phyloP scores from a whole-genome alignment of 2,329 filamentous ascomycete genomes.

The Penicillium janthinellum region DNA sequence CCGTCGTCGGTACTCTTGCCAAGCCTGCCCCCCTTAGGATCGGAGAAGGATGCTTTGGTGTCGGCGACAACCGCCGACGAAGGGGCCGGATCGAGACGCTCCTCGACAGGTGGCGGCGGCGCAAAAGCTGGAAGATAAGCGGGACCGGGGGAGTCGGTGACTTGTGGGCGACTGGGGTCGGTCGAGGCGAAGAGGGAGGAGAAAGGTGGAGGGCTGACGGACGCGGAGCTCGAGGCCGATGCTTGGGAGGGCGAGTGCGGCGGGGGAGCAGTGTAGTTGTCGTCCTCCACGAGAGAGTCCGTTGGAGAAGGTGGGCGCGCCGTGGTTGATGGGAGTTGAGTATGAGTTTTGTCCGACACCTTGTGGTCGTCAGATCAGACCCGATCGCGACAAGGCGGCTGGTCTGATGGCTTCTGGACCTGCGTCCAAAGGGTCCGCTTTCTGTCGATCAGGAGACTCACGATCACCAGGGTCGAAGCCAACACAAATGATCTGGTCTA shows the following conservation, averaged over 20 bases:
- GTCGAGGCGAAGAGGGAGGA: slow-evolving; percentile 61
- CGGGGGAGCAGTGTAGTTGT: slow-evolving; percentile 44
- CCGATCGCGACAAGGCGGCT: slow-evolving; percentile 20
- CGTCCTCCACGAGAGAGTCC: slow-evolving; percentile 45
- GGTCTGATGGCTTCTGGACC: slow-evolving; percentile 21
- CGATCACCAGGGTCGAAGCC: slow-evolving; percentile 6
- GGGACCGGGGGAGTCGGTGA: slow-evolving; percentile 52
- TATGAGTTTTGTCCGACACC: slow-evolving; percentile 35
- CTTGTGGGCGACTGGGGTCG: slow-evolving; percentile 41
- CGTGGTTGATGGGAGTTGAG: slow-evolving; percentile 43
- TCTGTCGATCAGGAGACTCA: slow-evolving; percentile 20
- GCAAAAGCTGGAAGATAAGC: slow-evolving; percentile 53
- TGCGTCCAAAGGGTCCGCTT: slow-evolving; percentile 17
- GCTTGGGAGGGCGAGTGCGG: slow-evolving; percentile 42
- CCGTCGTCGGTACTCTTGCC: slow-evolving; percentile 75
- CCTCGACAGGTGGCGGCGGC: slow-evolving; percentile 54
- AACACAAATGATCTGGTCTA: neutral
- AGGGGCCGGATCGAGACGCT: slow-evolving; percentile 48
- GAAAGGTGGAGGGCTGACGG: slow-evolving; percentile 62
- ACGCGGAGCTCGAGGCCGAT: slow-evolving; percentile 54
- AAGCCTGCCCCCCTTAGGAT: slow-evolving; percentile 74
- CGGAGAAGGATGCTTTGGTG: slow-evolving; percentile 82
- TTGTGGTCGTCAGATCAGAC: slow-evolving; percentile 26
- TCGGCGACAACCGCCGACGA: slow-evolving; percentile 63
- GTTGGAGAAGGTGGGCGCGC: slow-evolving; percentile 44